Percentiles rank a stretch among this genome's conserved stretches.
These are phyloP conservation scores for Cyberlindnera saturnus DNA, from an alignment of 805 yeast genomes.

Conservation along the genomic window DNA sequence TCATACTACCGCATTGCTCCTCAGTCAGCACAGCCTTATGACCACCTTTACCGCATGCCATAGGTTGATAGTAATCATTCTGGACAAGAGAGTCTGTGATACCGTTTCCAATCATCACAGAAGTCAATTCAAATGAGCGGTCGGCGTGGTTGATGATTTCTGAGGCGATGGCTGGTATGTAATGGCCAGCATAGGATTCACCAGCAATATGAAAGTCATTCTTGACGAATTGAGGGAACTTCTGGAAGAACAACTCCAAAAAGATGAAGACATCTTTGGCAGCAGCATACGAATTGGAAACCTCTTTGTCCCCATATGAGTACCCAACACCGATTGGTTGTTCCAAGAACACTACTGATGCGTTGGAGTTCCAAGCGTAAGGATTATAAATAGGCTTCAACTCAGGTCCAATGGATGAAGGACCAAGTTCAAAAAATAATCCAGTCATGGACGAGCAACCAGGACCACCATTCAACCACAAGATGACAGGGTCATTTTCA, in stretches of 20 bases:
- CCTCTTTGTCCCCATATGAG: conserved; percentile 63
- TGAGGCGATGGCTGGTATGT: conserved; percentile 64
- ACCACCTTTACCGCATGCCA: conserved; percentile 94
- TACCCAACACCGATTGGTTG: conserved; percentile 94
- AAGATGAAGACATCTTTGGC: conserved; percentile 85
- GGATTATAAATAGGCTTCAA: conserved; percentile 74
- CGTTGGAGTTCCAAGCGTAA: conserved; percentile 86
- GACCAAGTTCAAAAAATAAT: conserved; percentile 86
- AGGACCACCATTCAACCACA: conserved; percentile 95
- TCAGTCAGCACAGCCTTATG: conserved; percentile 65
- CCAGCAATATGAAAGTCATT: conserved; percentile 73
- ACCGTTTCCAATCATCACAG: conserved; percentile 90
- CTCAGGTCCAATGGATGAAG: conserved; percentile 62
- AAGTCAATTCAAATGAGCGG: conserved; percentile 58
- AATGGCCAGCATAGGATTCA: conserved; percentile 82
- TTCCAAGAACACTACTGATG: conserved; percentile 84
- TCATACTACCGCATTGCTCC: conserved; percentile 65
- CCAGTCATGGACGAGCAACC: conserved; percentile 94
- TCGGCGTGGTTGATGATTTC: conserved; percentile 41
- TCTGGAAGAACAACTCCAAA: conserved; percentile 73
- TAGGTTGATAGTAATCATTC: conserved; percentile 75
- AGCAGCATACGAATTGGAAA: conserved; percentile 72
- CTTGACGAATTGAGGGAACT: conserved; percentile 65
- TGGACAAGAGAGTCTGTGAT: conserved; percentile 81
- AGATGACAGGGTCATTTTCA: conserved; percentile 71